phyloP scores from a whole-genome alignment of 305 asterid species.

The Plantago coronopus region DNA sequence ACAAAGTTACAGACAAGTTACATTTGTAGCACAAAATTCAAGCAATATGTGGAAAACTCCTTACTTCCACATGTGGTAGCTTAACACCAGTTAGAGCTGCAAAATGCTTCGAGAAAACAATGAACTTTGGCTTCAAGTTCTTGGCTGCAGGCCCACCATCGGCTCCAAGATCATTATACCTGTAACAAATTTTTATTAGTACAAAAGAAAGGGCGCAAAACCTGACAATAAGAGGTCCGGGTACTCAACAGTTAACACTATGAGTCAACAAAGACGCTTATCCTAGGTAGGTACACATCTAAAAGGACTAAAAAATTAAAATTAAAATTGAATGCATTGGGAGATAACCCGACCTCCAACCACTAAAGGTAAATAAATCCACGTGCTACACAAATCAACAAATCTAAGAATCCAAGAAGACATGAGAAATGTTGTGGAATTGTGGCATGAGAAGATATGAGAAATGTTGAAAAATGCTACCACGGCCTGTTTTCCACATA shows the following conservation, averaged over 20 bases:
- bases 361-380: too few species aligned
- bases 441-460: too few species aligned
- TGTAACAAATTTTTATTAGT: conserved; percentile 16
- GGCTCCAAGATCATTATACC: conserved; percentile 67
- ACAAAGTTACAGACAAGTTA: conserved; percentile 13
- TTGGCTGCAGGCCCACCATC: conserved; percentile 87
- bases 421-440: too few species aligned
- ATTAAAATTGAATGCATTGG: too few species aligned
- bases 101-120: conserved; percentile 55
- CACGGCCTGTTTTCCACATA: too few species aligned
- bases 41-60: conserved; percentile 9
- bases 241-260: background rate
- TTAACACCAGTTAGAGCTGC: conserved; percentile 49
- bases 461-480: too few species aligned
- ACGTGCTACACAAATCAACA: too few species aligned
- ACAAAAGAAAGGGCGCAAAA: too few species aligned
- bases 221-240: background rate
- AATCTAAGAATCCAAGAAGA: too few species aligned
- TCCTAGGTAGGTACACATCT: background rate
- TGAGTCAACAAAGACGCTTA: background rate
- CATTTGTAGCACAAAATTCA: background rate
- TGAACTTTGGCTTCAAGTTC: conserved; percentile 56
- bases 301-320: too few species aligned
- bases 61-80: conserved; percentile 69
- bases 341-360: too few species aligned